Base-by-base conservation (phyloP, 2,329 filamentous ascomycete species). In the Ascochyta clinopodiicola region DNA sequence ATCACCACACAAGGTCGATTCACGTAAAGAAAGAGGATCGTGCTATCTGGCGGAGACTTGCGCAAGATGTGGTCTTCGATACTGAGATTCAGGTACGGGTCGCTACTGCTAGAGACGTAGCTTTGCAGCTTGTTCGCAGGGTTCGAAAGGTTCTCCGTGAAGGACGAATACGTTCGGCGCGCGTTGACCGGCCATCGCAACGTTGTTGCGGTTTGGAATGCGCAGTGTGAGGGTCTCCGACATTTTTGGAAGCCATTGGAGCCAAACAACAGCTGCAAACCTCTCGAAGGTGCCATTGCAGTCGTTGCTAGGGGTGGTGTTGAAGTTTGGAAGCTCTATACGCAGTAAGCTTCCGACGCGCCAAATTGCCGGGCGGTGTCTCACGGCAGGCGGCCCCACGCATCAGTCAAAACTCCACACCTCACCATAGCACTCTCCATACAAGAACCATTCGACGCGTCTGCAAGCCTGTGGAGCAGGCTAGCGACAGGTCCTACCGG, bases 41-140 rank as follows among this genome's bases (percentile, higher is more conserved):
- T 88, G 12, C 92, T 92, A 57, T 89, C 84, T 6, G 86, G 80
- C 1, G 88, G 84, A 0, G 89, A 88, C 50, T 86, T 86, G 67
- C 91, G 86, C 7, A 98, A 85, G 27, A 99, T 87, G 74, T 91
- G 88, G 74, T 98, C 92, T 79, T 99, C 95, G 67, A 97, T 88
- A 29, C 93, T 92, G 54, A 99, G 90, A 77, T 99, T 99, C 66
- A 96, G 80, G 74, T 89, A 94, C 4, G 95, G 92, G 70, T 96
- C 85, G 45, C 77, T 79, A 51, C 86, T 89, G 51, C 66, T 70
- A 10, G 79, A 81, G 32, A 80, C 62, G 67, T 81, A 82, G 60
- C 75, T 77, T 64, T 81, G 79, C 32, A 81, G 68, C 54, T 62
- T 69, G 56, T 71, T 68, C n/a, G 62, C 53, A 6, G 70, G 70